These are phyloP conservation scores for Rhizopus arrhizus DNA, from an alignment of 371 early-diverging fungal genomes.

Conservation along the genomic window DNA sequence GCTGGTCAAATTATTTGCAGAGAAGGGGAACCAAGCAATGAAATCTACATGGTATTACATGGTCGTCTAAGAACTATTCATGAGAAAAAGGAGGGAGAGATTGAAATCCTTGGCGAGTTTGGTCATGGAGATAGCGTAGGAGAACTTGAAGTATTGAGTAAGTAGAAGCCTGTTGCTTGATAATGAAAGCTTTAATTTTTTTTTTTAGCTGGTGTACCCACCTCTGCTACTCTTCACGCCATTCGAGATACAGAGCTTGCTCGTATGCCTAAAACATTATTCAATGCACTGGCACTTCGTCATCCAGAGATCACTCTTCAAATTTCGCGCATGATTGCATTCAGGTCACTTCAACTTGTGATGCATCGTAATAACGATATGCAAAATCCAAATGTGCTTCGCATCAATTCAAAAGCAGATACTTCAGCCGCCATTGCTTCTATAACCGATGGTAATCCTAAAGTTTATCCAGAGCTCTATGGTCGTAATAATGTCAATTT, in stretches of 20 bases:
- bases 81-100: slow-evolving; percentile 63
- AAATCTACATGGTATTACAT: slow-evolving; percentile 90
- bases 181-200: slow-evolving; percentile 2
- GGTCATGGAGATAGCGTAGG: slow-evolving; percentile 95
- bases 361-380: slow-evolving; percentile 33
- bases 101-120: slow-evolving; percentile 89
- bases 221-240: slow-evolving; percentile 92
- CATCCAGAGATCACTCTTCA: slow-evolving; percentile 93
- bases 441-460: slow-evolving; percentile 2
- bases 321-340: slow-evolving; percentile 89
- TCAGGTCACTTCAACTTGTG: slow-evolving; percentile 62
- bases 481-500: slow-evolving; percentile 88
- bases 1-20: slow-evolving; percentile 92
- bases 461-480: slow-evolving; percentile 46
- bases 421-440: slow-evolving; percentile 16
- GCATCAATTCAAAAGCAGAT: slow-evolving; percentile 15
- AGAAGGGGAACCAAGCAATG: slow-evolving; percentile 83
- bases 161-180: slow-evolving; percentile 3
- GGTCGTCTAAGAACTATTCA: slow-evolving; percentile 90
- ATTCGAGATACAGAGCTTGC: slow-evolving; percentile 96
- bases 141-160: slow-evolving; percentile 90
- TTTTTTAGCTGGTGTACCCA: slow-evolving; percentile 61
- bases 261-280: slow-evolving; percentile 92
- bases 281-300: slow-evolving; percentile 84
- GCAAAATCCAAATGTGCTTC: slow-evolving; percentile 15